Conservation (phyloP, 2,329 filamentous ascomycete species). For the Pseudogymnoascus sp. region DNA sequence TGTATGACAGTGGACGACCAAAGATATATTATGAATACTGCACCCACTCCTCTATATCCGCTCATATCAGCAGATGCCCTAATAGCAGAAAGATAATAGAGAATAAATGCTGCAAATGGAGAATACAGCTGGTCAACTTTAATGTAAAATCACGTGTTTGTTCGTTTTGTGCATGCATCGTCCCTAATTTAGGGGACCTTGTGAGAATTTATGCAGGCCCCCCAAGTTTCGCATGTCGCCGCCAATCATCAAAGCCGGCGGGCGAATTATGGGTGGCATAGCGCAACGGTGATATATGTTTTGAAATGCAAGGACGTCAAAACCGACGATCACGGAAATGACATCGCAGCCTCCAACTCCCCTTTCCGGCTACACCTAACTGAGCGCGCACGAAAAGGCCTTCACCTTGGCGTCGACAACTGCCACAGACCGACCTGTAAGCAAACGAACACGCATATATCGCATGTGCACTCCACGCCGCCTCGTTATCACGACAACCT, state of each 20-base stretch:
- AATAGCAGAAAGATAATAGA: not conserved
- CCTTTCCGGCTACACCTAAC: not conserved
- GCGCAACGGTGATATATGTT: not conserved
- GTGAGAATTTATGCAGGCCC: not conserved
- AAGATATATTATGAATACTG: not conserved
- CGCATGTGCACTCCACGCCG: constrained; percentile 1
- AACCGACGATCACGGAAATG: constrained; percentile 5
- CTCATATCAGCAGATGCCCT: not conserved
- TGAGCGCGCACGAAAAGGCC: not conserved
- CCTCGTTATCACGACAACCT: constrained; percentile 3
- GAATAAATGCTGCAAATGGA: not conserved
- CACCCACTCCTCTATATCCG: not conserved
- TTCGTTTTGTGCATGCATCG: not conserved
- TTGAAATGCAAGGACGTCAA: not conserved
- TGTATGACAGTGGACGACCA: not conserved
- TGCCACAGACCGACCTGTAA: not conserved
- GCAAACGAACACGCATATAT: not conserved
- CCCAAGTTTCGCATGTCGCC: not conserved
- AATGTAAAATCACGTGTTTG: not conserved
- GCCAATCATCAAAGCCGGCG: not conserved
- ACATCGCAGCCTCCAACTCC: constrained; percentile 1
- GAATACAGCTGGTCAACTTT: not conserved
- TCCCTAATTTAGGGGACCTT: not conserved
- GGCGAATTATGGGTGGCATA: not conserved
- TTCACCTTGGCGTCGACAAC: not conserved